Evolutionary conservation across 768 basidiomycete species (phyloP).

Genomic region (Boletus barrowsii): DNA sequence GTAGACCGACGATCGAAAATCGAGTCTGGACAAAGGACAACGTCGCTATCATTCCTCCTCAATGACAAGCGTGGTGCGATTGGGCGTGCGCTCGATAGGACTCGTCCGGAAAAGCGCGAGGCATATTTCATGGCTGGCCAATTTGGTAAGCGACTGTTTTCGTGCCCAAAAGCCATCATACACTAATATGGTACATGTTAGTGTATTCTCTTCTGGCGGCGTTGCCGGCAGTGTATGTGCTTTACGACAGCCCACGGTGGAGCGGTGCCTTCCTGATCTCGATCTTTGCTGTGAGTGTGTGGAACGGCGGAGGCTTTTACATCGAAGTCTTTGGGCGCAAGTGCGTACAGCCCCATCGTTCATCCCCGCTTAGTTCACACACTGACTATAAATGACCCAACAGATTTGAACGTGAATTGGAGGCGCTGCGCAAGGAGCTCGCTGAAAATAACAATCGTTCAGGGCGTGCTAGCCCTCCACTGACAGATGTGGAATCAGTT

Average conservation of each 20-base stretch:
- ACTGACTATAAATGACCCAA: constrained; percentile 4
- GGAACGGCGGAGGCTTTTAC: constrained; percentile 96
- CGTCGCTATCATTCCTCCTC: constrained; percentile 84
- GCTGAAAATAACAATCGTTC: constrained; percentile 64
- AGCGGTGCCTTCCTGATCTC: constrained; percentile 73
- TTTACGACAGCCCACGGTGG: constrained; percentile 79
- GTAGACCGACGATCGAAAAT: constrained; percentile 88
- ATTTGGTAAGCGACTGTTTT: constrained; percentile 48
- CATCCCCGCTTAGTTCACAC: not conserved
- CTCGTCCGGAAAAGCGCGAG: constrained; percentile 63
- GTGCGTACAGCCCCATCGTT: constrained; percentile 45
- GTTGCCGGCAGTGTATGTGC: constrained; percentile 75
- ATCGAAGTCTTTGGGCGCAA: constrained; percentile 97
- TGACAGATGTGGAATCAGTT: constrained; percentile 41
- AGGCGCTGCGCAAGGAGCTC: constrained; percentile 85
- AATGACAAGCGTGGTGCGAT: constrained; percentile 86
- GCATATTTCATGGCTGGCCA: constrained; percentile 82
- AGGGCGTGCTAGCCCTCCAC: constrained; percentile 50
- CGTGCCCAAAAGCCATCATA: not conserved
- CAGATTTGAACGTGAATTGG: constrained; percentile 91
- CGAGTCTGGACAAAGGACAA: constrained; percentile 85
- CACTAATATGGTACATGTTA: constrained; percentile 27
- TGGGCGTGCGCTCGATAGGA: constrained; percentile 61
- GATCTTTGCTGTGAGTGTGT: constrained; percentile 85
- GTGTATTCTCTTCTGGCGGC: constrained; percentile 87